Percentiles rank a stretch among this genome's conserved stretches.
Evolutionary conservation across 2,329 filamentous ascomycete species (phyloP).

Genomic region (Alternaria viburni): DNA sequence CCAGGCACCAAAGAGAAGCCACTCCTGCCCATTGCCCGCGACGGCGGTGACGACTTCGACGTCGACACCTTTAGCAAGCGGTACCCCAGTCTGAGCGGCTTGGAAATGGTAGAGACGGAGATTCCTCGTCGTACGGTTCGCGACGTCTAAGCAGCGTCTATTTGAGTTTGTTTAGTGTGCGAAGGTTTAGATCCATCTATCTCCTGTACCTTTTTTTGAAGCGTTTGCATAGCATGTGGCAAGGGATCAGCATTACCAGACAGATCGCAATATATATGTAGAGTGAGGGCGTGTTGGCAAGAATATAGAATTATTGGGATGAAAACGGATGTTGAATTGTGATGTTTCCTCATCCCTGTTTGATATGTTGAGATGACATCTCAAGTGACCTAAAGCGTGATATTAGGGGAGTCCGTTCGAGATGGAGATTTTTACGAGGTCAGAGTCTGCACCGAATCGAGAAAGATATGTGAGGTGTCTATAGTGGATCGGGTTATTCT

Average conservation of each 20-base stretch:
- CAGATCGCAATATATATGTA: neutral
- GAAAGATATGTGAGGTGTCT: too few species aligned
- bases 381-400: neutral
- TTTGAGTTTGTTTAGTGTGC: neutral
- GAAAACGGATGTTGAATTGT: neutral
- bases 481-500: too few species aligned
- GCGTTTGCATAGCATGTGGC: constrained; percentile 9
- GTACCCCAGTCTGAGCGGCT: constrained; percentile 81
- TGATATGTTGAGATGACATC: too few species aligned
- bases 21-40: constrained; percentile 14
- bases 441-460: too few species aligned
- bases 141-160: constrained; percentile 20
- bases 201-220: neutral
- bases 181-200: neutral
- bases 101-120: constrained; percentile 87
- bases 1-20: constrained; percentile 27
- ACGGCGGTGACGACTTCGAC: constrained; percentile 68
- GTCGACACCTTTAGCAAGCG: constrained; percentile 76
- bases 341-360: neutral
- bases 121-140: constrained; percentile 35
- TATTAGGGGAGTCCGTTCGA: neutral
- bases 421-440: neutral
- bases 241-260: neutral
- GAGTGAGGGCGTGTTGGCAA: neutral
- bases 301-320: neutral